phyloP scores from a whole-genome alignment of 2,329 filamentous ascomycete species.

The Tolypocladium guangdongense region DNA sequence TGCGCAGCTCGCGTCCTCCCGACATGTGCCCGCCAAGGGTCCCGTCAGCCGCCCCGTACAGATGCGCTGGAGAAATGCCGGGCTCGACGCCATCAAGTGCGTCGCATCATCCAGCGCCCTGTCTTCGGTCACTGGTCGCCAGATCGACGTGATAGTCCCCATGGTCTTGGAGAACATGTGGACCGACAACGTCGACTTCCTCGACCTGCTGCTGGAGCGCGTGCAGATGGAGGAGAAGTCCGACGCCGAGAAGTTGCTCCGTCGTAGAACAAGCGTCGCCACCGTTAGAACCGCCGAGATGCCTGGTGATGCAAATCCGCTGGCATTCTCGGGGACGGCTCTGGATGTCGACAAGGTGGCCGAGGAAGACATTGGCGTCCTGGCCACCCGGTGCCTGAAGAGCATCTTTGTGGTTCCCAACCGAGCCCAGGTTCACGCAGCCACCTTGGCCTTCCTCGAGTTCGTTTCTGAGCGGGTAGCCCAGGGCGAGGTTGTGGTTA shows the following conservation, averaged over 20 bases:
- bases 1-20: slow-evolving; percentile 64
- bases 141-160: slow-evolving; percentile 70
- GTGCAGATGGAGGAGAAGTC: slow-evolving; percentile 57
- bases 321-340: slow-evolving; percentile 68
- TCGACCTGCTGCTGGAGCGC: slow-evolving; percentile 57
- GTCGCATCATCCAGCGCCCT: slow-evolving; percentile 72
- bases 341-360: slow-evolving; percentile 82
- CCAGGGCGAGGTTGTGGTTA: slow-evolving; percentile 43
- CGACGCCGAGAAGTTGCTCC: slow-evolving; percentile 51
- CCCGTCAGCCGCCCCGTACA: slow-evolving; percentile 59
- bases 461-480: slow-evolving; percentile 57
- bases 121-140: slow-evolving; percentile 61
- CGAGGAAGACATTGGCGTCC: slow-evolving; percentile 75
- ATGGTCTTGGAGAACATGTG: slow-evolving; percentile 81
- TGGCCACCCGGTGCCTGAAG: slow-evolving; percentile 79
- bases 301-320: slow-evolving; percentile 49
- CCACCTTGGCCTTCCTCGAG: slow-evolving; percentile 60
- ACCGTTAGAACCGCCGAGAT: slow-evolving; percentile 61
- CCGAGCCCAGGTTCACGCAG: slow-evolving; percentile 66
- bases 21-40: slow-evolving; percentile 38
- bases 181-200: slow-evolving; percentile 58
- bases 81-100: slow-evolving; percentile 68
- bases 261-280: slow-evolving; percentile 66
- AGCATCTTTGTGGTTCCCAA: slow-evolving; percentile 78
- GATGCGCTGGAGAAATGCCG: slow-evolving; percentile 66